Evolutionary conservation across 2,329 filamentous ascomycete genomes (phyloP).

Genomic region (Aureobasidium subglaciale): DNA sequence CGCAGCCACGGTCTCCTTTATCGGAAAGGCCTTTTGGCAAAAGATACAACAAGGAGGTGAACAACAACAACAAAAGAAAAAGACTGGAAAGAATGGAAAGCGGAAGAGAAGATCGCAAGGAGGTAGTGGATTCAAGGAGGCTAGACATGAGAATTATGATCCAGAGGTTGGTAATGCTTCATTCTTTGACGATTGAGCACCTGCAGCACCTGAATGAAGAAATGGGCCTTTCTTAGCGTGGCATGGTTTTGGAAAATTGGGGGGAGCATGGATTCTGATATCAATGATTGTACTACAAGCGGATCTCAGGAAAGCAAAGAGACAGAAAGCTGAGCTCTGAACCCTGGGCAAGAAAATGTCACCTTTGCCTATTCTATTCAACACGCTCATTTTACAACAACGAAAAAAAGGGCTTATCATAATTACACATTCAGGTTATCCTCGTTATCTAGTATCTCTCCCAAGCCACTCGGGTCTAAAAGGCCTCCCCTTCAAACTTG

Average conservation of each 20-base stretch:
- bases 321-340: neutral
- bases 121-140: neutral
- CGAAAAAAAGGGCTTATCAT: neutral
- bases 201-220: neutral
- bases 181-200: neutral
- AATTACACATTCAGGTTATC: slow-evolving; percentile 1
- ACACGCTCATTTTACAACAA: no score
- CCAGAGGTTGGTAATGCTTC: neutral
- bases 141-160: neutral
- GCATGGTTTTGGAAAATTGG: neutral
- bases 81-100: neutral
- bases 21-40: neutral
- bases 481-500: neutral
- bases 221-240: no score
- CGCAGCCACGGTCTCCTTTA: neutral
- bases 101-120: neutral
- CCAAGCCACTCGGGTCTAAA: no score
- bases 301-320: no score
- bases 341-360: no score
- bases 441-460: neutral
- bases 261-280: no score
- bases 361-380: no score
- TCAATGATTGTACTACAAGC: no score
- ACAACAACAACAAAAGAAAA: neutral
- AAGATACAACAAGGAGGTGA: neutral